Evolutionary conservation across 768 basidiomycete species (phyloP), one percentile per base, ranked within the genome.

Genomic region (Tylopilus vinaceipallidus): DNA sequence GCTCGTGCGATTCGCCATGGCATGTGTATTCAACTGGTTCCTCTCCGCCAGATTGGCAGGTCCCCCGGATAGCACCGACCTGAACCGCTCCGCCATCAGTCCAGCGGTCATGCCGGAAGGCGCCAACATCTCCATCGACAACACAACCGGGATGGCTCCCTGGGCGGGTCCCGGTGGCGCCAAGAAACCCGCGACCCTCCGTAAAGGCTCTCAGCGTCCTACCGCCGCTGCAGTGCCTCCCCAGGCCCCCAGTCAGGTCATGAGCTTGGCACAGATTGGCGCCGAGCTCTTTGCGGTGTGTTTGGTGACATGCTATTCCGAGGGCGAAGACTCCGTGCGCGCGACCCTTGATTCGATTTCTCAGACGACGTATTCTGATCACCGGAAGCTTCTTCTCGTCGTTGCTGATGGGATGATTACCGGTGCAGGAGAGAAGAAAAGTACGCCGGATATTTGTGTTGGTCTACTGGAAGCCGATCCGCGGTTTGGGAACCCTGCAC

Each of bases 351-450:
- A 98, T 68, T 90, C 93, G 3, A 92, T 99, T 50, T 95, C 95
- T 1, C 71, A 71, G 33, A 98, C 97, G 4, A 85, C 79, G 4
- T 99, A 98, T 67, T 91, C 92, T 5, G 97, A 98, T 70, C 75
- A 82, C 35, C 78, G 97, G 50, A 99, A 99, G 65, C 75, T 99
- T 19, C 68, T 99, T 41, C 95, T 98, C 67, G 76, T 99, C 49
- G 88, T 99, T 11, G 94, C 94, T 40, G 97, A 99, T 67, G 97
- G 97, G 2, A 97, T 99, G 92, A 94, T 99, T 56, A 98, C 95
- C 1, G 97, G 97, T 29, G 88, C 87, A 4, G 97, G 97, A 30
- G 97, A 98, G 76, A 95, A 94, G 72, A 77, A 75, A 60, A 94
- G 91, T 54, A 99, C 97, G 7, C 97, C 97, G 7, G 97, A 99